Evolutionary conservation across 139 green algal species (phyloP).

Genomic region (Asterochloris erici): DNA sequence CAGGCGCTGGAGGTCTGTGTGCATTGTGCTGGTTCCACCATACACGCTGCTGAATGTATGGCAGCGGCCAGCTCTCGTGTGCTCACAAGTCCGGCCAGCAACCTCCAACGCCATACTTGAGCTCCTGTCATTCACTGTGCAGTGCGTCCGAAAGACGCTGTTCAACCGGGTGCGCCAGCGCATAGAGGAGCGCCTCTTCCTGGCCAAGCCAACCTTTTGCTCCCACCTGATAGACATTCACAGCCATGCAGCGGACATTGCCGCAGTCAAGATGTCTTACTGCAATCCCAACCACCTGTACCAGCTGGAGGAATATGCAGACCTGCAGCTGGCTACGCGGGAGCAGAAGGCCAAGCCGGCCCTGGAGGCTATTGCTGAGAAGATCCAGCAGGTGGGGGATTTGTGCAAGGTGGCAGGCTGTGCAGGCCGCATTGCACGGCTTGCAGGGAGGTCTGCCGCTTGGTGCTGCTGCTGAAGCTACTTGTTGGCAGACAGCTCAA

Average conservation of each 20-base stretch:
- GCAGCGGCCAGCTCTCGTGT: neutral
- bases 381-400: constrained; percentile 50
- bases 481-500: neutral
- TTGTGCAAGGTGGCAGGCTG: neutral
- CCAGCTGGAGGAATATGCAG: constrained; percentile 42
- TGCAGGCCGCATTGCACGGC: neutral
- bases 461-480: neutral
- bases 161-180: constrained; percentile 51
- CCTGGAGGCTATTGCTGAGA: constrained; percentile 64
- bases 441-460: neutral
- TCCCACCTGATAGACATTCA: constrained; percentile 52
- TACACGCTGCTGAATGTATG: neutral
- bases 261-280: constrained; percentile 26
- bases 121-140: neutral
- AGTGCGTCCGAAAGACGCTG: constrained; percentile 57
- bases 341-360: constrained; percentile 63
- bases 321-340: constrained; percentile 46
- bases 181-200: constrained; percentile 60
- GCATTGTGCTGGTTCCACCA: neutral
- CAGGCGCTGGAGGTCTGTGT: neutral
- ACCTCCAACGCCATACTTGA: neutral
- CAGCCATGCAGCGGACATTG: constrained; percentile 38
- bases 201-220: constrained; percentile 69
- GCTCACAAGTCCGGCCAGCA: neutral
- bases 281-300: constrained; percentile 51